Evolutionary conservation across 2,329 filamentous ascomycete genomes (phyloP).

Genomic region (Didymellaceae sp.): DNA sequence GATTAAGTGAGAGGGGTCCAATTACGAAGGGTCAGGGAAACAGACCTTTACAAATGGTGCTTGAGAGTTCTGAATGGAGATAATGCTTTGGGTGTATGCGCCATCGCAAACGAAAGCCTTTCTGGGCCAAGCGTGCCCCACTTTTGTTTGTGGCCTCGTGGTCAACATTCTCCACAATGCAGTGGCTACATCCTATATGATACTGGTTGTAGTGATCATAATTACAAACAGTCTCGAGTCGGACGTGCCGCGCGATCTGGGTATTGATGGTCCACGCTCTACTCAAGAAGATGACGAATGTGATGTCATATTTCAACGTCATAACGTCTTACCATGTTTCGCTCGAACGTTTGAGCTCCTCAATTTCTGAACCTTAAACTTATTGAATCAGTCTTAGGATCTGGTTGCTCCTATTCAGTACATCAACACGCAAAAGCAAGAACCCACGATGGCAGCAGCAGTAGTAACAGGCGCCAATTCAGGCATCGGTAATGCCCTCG

Average conservation of each 20-base stretch:
- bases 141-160: background rate
- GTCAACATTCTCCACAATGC: background rate
- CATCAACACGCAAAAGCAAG: too few species aligned
- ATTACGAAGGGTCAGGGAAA: too few species aligned
- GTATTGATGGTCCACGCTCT: background rate
- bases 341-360: too few species aligned
- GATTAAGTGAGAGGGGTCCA: too few species aligned
- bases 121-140: background rate
- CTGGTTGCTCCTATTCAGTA: background rate
- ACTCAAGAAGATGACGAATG: background rate
- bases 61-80: background rate
- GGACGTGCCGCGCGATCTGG: too few species aligned
- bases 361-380: too few species aligned
- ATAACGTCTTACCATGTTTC: too few species aligned
- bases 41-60: background rate
- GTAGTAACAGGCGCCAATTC: constrained; percentile 53
- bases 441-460: constrained; percentile 34
- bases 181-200: background rate
- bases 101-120: background rate
- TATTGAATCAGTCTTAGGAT: too few species aligned
- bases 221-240: too few species aligned
- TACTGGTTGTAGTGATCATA: too few species aligned
- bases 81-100: background rate
- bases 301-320: constrained; percentile 6
- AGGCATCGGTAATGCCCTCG: constrained; percentile 51